Evolutionary conservation across 441 rosid species (phyloP).

Genomic region (Eugenia klotzschiana): DNA sequence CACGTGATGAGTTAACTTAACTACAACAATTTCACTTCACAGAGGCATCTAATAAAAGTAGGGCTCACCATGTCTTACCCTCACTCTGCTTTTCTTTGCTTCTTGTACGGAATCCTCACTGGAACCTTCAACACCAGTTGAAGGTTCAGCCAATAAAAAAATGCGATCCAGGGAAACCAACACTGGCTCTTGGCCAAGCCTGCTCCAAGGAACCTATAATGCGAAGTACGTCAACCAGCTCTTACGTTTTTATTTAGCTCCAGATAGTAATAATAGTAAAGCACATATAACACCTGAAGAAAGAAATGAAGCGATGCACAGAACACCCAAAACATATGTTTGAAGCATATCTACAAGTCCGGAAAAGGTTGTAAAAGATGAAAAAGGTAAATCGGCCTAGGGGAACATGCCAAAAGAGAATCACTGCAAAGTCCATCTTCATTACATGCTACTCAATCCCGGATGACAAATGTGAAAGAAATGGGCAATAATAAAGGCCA

Average conservation of each 20-base stretch:
- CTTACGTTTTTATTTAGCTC: not conserved
- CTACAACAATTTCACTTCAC: not conserved
- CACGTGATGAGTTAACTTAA: not conserved
- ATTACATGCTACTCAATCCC: not conserved
- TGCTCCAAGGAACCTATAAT: conserved; percentile 97
- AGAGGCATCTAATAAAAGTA: not conserved
- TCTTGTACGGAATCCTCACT: conserved; percentile 86
- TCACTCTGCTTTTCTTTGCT: conserved; percentile 71
- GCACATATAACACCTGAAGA: not conserved
- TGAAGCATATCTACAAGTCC: not conserved
- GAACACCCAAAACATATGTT: not conserved
- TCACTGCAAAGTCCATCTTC: not conserved
- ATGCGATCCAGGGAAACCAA: conserved; percentile 80
- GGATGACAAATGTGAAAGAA: not conserved
- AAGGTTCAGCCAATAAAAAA: conserved; percentile 82
- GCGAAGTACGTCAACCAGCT: not conserved
- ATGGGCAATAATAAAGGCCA: not conserved
- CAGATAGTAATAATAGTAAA: not conserved
- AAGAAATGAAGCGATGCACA: not conserved
- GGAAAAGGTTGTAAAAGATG: no score
- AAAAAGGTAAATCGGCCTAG: not conserved
- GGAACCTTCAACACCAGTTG: conserved; percentile 67
- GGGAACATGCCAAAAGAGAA: not conserved
- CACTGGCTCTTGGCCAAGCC: conserved; percentile 99
- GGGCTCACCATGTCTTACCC: conserved; percentile 45